Evolutionary conservation across 768 basidiomycete genomes (phyloP), one percentile per base, ranked within the genome.

Genomic region (Neoboletus subvelutipes): DNA sequence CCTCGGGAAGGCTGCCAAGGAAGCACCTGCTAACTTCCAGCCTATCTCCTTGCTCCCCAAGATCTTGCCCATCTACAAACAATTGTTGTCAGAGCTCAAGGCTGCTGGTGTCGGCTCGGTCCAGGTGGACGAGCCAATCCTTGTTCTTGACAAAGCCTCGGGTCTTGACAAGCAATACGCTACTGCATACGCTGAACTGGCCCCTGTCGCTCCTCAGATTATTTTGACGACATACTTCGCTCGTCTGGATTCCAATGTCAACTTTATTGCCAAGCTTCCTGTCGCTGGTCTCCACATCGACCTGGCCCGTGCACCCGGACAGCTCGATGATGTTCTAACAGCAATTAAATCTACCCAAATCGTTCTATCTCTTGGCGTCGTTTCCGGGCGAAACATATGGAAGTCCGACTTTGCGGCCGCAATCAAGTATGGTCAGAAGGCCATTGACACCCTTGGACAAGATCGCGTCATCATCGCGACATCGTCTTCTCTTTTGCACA

Each of bases 321-420:
- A 99, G 76, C 86, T 99, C 61, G 88, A 90, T 49, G 80, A 80
- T 45, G 90, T 93, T 61, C 60, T 96, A 61, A 81, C 80, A 43
- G 94, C 93, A 55, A 72, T 98, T 74, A 97, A 94, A 81, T 71
- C 82, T 60, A 95, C 93, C 63, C 76, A 75, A 68, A 82, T 94
- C 60, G 70, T 87, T 61, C 83, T 99, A 51, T 98, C 97, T 40
- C 87, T 98, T 60, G 97, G 97, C 76, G 74, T 98, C 59, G 91
- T 99, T 62, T 98, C 97, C 45, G 97, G 97, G 53, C 94, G 97
- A 72, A 98, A 98, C 83, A 92, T 99, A 80, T 99, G 97, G 97
- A 99, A 98, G 86, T 88, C 85, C 60, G 95, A 98, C 77, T 87
- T 98, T 66, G 78, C 81, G 61, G 86, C 84, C 53, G 87, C 92